Evolutionary conservation across 2,329 filamentous ascomycete species (phyloP), one percentile per base, ranked within the genome.

Genomic region (Hypoxylon sp.): DNA sequence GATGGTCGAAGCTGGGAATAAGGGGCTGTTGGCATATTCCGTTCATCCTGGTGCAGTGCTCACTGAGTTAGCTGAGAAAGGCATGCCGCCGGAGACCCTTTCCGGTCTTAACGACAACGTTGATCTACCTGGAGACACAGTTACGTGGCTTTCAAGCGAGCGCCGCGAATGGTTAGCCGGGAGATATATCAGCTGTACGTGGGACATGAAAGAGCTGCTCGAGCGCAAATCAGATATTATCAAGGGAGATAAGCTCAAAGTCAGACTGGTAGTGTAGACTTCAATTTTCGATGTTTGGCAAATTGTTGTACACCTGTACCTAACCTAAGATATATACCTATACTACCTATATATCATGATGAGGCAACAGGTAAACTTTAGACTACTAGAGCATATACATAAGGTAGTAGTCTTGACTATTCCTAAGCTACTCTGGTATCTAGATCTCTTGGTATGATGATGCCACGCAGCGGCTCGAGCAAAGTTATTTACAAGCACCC

Each of bases 151-250:
- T 31, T 75, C 75, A 2, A 66, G 65, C 6, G 75, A 79, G 71
- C 75, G 74, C 22, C 74, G 78, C 26, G 76, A 79, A 5, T 83
- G 81, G 81, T 71, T 83, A 14, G 65, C 58, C 37, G 80, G 79
- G 0, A 73, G 79, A 60, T 82, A 80, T 63, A 52, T 81, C 1
- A 78, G 74, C 66, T 74, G 69, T n/a, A 78, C 69, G 0, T 82
- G 80, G 81, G 79, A 82, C 66, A 79, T 82, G 79, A 64, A 72
- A 48, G 76, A 81, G 65, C 62, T 82, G 5, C 35, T 77, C 55
- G 62, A 69, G 19, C 79, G 73, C 73, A 75, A 75, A 65, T 72
- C 76, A 3, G 77, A 79, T 44, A 79, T 82, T 42, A 71, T 76
- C n/a, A 61, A 74, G 53, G 73, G 73, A 8, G 78, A 81, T 67